Evolutionary conservation across 2,329 filamentous ascomycete species (phyloP).

Genomic region (Aspergillus persii): DNA sequence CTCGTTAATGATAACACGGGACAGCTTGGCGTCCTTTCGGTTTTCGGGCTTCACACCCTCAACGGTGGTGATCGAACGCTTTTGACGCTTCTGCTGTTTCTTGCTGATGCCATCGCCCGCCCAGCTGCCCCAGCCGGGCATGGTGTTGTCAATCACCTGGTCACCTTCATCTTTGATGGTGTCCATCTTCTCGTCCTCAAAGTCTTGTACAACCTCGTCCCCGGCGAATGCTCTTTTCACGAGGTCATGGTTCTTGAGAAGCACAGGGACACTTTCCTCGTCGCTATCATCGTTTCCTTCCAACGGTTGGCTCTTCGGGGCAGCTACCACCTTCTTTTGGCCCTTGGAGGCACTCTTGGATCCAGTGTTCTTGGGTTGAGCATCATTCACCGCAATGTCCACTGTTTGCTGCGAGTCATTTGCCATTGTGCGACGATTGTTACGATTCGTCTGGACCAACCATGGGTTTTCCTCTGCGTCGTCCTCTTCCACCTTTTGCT

Average conservation of each 20-base stretch:
- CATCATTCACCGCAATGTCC: conserved; percentile 32
- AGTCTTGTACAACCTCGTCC: conserved; percentile 77
- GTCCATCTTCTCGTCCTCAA: conserved; percentile 74
- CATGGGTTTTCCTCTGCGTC: conserved; percentile 38
- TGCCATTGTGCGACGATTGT: conserved; percentile 29
- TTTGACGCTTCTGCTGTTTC: conserved; percentile 59
- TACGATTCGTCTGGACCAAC: conserved; percentile 35
- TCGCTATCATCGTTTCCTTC: conserved; percentile 48
- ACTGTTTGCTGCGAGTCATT: conserved; percentile 30
- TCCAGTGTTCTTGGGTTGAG: conserved; percentile 13
- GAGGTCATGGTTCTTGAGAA: conserved; percentile 59
- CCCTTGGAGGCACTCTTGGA: conserved; percentile 19
- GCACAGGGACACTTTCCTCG: conserved; percentile 39
- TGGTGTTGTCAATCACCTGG: conserved; percentile 75
- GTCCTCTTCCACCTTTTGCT: conserved; percentile 17
- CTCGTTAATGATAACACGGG: conserved; percentile 88
- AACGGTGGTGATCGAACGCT: conserved; percentile 49
- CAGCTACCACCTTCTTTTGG: conserved; percentile 18
- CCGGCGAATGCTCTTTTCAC: conserved; percentile 84
- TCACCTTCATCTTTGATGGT: conserved; percentile 74
- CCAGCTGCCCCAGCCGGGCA: conserved; percentile 95
- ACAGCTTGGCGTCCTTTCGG: conserved; percentile 77
- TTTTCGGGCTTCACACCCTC: conserved; percentile 74
- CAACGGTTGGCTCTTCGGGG: conserved; percentile 21
- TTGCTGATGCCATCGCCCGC: conserved; percentile 77